Evolutionary conservation across 2,329 filamentous ascomycete genomes (phyloP), one percentile per base, ranked within the genome.

Genomic region (Aureobasidium lini): DNA sequence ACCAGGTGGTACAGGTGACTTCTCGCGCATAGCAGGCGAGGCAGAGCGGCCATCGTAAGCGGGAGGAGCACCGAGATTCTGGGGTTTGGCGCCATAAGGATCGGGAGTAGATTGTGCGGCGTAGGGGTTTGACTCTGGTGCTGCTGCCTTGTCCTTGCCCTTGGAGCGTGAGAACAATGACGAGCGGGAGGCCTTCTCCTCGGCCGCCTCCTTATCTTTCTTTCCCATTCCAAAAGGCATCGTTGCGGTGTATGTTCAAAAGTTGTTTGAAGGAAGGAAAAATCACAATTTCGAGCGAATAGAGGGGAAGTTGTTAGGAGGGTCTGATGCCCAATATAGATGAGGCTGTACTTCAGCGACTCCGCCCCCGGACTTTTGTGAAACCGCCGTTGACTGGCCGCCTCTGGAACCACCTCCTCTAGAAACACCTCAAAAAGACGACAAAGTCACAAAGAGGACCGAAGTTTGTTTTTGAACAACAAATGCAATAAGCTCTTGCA

Each of bases 151-250:
- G 64, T 69, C 68, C 63, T 64, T 64, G 23, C 75, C 77, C 70
- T 82, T 84, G 53, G 76, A 78, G 63, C 79, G 75, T 64, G 75
- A 75, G 66, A 86, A 85, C 34, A 86, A 79, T n/a, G 81, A 80
- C 60, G 74, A 75, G 70, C 82, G 80, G 69, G 76, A 78, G 40
- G 72, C 72, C 61, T 81, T 75, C 63, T 81, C 81, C 66, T 74
- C 78, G 62, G 76, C 75, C 64, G 76, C 76, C 62, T 75, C 78
- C 69, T 84, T 84, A 59, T 73, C 70, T 64, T 71, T 69, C 69
- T 81, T 82, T 62, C 75, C 71, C 65, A 83, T 76, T 40, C 76
- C 75, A 67, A 77, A 76, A 10, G 66, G 66, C 67, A 71, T 72
- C 58, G 8, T 67, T 44, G 29, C 4, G n/a, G n/a, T 37, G 52